Evolutionary conservation across 2,329 filamentous ascomycete genomes (phyloP), one percentile per base, ranked within the genome.

Genomic region (Tolypocladium inflatum): DNA sequence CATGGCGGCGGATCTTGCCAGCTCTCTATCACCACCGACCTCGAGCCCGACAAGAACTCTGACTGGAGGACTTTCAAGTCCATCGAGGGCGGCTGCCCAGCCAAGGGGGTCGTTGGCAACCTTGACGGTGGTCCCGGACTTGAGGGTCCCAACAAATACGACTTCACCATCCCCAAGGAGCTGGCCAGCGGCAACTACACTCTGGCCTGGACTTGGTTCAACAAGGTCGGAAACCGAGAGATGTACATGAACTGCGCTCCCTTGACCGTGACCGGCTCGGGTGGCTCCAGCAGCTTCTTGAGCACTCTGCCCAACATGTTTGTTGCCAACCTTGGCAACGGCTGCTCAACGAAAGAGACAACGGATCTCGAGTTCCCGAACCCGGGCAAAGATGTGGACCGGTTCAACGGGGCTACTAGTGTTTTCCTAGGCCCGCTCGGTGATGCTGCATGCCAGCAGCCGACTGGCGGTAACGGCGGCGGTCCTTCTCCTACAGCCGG

Each of bases 171-270:
- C 7, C 93, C 92, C 0, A 70, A 79, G 0, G 82, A 86, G 26
- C 80, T 97, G 53, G 83, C 86, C 10, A 76, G 86, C 1, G 94
- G 93, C 4, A 81, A 91, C 45, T 92, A 89, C 33, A 89, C 86
- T 0, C 78, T 97, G 6, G 90, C 90, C 0, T 97, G 92, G 91
- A 91, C 91, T 0, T 97, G 94, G 94, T 85, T 96, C 74, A 97
- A 97, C 78, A 88, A 88, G 60, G 68, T 96, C 11, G 94, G 94
- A 3, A 96, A 96, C 76, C 87, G 92, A 1, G 94, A 97, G 70
- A 91, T 96, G 81, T 97, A 97, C 80, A 96, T 96, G 91, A 95
- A 96, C 80, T 99, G 93, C 65, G 90, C 88, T 0, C 84, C 90
- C 0, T 72, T 96, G 54, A 81, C 78, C 0, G 79, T 97, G 30